Evolutionary conservation across 179 eudicot species (phyloP).

Genomic region (Beta corolliflora): DNA sequence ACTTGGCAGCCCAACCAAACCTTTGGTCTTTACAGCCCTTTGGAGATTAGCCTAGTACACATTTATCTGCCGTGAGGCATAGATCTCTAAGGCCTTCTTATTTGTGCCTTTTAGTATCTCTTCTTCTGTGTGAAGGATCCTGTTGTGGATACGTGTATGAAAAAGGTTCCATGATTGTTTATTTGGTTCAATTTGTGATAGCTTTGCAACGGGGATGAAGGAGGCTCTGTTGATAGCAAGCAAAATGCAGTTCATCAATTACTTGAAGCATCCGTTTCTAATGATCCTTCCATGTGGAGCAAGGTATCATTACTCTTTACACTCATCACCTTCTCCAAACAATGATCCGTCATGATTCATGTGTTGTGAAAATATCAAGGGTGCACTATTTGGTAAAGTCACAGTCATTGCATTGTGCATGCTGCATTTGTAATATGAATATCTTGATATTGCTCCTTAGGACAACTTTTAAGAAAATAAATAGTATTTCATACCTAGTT

Average conservation of each 20-base stretch:
- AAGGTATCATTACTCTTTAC: constrained; percentile 49
- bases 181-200: constrained; percentile 29
- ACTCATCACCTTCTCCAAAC: background rate
- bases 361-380: background rate
- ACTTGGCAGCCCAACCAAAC: background rate
- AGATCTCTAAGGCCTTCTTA: background rate
- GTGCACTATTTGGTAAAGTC: background rate
- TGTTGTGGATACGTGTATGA: background rate
- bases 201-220: constrained; percentile 77
- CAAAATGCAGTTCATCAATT: constrained; percentile 73
- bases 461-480: background rate
- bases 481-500: background rate
- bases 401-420: background rate
- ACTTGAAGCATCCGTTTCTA: constrained; percentile 69
- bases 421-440: background rate
- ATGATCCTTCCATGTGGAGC: constrained; percentile 80
- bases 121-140: background rate
- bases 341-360: background rate
- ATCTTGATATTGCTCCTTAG: background rate
- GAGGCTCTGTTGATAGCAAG: constrained; percentile 54
- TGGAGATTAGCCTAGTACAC: background rate
- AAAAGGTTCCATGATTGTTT: constrained; percentile 11
- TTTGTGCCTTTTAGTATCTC: too few relatives aligned
- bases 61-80: background rate
- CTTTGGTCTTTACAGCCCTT: background rate